A percentile compares a stretch with the other conserved stretches of the same genome.
Evolutionary conservation across 768 basidiomycete genomes (phyloP).

Genomic region (Boletellus ananiceps): DNA sequence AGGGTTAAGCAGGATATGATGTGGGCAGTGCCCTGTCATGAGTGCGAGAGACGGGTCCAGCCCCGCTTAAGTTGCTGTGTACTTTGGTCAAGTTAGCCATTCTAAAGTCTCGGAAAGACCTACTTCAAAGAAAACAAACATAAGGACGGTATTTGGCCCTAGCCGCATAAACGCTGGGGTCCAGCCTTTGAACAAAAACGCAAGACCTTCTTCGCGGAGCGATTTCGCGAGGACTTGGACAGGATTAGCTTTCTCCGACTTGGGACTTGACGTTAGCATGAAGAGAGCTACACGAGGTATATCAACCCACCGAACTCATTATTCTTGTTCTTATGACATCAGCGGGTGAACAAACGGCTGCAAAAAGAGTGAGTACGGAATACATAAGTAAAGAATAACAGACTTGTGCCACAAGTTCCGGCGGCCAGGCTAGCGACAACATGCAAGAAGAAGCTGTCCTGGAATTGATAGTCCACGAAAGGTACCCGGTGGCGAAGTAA

Average conservation of each 20-base stretch:
- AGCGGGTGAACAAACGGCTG: slow-evolving; percentile 75
- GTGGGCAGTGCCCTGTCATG: not conserved
- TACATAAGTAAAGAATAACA: slow-evolving; percentile 18
- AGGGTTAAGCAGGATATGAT: not conserved
- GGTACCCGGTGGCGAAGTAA: slow-evolving; percentile 52
- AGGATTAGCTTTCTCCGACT: slow-evolving; percentile 51
- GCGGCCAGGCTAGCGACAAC: slow-evolving; percentile 62
- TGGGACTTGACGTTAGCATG: slow-evolving; percentile 3
- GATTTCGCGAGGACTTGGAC: slow-evolving; percentile 54
- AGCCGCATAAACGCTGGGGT: slow-evolving; percentile 82
- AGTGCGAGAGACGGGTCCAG: slow-evolving; percentile 36
- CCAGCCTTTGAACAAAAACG: slow-evolving; percentile 86
- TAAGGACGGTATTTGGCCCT: slow-evolving; percentile 77
- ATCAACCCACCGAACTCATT: slow-evolving; percentile 62
- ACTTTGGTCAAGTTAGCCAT: slow-evolving; percentile 5
- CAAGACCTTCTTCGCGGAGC: slow-evolving; percentile 66
- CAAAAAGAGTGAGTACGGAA: slow-evolving; percentile 2
- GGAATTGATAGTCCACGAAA: slow-evolving; percentile 53
- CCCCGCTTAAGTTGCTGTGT: slow-evolving; percentile 65
- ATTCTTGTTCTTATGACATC: slow-evolving; percentile 74
- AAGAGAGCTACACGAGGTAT: not conserved
- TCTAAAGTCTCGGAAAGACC: slow-evolving; percentile 7
- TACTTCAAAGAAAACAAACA: slow-evolving; percentile 85
- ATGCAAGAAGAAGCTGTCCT: slow-evolving; percentile 65
- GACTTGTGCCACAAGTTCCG: slow-evolving; percentile 76